Percentiles rank a stretch among this genome's conserved stretches.
These are phyloP conservation scores for Colletotrichum sp. DNA, from an alignment of 2,329 filamentous ascomycete species.

Conservation along the genomic window DNA sequence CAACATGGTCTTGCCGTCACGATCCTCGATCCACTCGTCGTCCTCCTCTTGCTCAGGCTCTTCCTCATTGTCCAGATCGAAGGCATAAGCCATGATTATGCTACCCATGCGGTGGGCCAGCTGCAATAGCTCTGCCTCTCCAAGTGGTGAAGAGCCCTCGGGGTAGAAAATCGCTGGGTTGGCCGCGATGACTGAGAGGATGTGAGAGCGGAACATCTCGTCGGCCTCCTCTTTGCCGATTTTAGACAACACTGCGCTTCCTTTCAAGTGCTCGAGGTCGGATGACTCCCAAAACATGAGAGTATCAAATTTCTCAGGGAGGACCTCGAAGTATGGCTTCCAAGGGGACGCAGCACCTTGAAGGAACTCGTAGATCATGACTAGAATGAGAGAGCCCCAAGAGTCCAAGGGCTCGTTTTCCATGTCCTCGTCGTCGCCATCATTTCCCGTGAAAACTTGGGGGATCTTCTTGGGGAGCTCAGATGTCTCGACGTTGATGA, in stretches of 20 bases:
- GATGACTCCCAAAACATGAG: constrained; percentile 85
- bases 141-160: constrained; percentile 32
- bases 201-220: constrained; percentile 63
- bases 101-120: constrained; percentile 83
- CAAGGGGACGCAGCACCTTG: constrained; percentile 68
- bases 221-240: constrained; percentile 79
- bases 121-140: constrained; percentile 50
- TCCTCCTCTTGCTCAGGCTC: constrained; percentile 65
- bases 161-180: constrained; percentile 53
- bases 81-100: constrained; percentile 91
- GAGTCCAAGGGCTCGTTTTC: constrained; percentile 52
- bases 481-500: constrained; percentile 78
- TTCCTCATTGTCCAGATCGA: constrained; percentile 72
- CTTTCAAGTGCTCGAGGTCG: constrained; percentile 77
- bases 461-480: constrained; percentile 64
- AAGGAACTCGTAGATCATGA: constrained; percentile 79
- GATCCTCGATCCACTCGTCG: constrained; percentile 71
- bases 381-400: constrained; percentile 70
- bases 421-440: constrained; percentile 31
- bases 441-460: constrained; percentile 51
- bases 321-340: constrained; percentile 78
- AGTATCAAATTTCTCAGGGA: constrained; percentile 78
- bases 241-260: constrained; percentile 76
- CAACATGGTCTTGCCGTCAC: constrained; percentile 64
- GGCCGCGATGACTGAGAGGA: constrained; percentile 56